Conservation (phyloP, 2,329 filamentous ascomycete genomes). For the Pezicula carpinea region DNA sequence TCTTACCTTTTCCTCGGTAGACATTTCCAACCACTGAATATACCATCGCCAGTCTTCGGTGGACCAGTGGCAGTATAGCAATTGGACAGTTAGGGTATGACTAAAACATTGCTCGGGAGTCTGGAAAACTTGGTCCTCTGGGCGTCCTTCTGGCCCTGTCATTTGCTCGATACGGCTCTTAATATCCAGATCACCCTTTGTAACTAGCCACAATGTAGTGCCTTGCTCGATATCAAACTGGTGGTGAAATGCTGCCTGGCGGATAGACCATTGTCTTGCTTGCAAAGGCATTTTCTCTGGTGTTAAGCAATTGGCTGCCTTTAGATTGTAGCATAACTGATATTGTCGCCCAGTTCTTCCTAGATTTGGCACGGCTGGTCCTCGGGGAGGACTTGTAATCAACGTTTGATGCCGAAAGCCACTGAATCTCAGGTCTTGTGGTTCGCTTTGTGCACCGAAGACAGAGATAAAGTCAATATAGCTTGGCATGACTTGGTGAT, state of each 20-base stretch:
- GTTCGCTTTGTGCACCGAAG: constrained; percentile 23
- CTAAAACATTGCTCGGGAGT: constrained; percentile 30
- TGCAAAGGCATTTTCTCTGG: not conserved
- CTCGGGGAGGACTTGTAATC: constrained; percentile 5
- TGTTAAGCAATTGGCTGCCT: constrained; percentile 13
- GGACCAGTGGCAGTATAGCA: constrained; percentile 36
- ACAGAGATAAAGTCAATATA: constrained; percentile 28
- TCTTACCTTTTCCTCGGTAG: constrained; percentile 28
- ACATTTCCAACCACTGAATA: constrained; percentile 33
- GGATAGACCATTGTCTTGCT: constrained; percentile 17
- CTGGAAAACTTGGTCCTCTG: constrained; percentile 30
- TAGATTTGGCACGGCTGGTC: constrained; percentile 11
- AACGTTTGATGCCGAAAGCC: constrained; percentile 19
- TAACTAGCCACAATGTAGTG: constrained; percentile 37
- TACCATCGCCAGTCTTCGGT: constrained; percentile 38
- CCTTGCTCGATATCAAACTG: constrained; percentile 23
- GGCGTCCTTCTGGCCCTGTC: constrained; percentile 24
- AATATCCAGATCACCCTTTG: constrained; percentile 29
- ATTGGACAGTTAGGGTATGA: constrained; percentile 32
- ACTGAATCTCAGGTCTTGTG: constrained; percentile 21
- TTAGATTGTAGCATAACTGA: constrained; percentile 26
- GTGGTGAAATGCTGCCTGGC: constrained; percentile 23
- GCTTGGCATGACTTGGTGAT: constrained; percentile 29
- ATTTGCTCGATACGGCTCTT: constrained; percentile 28
- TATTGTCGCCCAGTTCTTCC: constrained; percentile 18